Conservation (phyloP, 2,329 filamentous ascomycete genomes). For the Fusarium solani-melongenae region DNA sequence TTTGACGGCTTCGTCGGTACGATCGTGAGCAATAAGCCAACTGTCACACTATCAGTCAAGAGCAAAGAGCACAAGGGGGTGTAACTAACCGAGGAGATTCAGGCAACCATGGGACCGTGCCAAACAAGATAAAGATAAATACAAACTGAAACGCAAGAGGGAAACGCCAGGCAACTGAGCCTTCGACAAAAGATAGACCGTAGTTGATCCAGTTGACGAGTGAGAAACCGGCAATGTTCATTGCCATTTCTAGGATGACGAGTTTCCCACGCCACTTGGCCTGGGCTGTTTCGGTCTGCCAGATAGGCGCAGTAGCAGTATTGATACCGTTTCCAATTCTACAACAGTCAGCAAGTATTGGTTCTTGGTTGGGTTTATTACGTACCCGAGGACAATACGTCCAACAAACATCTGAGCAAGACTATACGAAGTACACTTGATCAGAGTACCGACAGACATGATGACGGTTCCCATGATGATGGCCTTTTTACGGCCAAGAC, state of each 20-base stretch:
- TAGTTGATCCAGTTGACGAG: slow-evolving; percentile 53
- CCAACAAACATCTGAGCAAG: slow-evolving; percentile 26
- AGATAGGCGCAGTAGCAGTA: slow-evolving; percentile 23
- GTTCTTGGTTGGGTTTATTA: accelerated
- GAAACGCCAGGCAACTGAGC: slow-evolving; percentile 54
- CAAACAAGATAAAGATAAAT: slow-evolving; percentile 50
- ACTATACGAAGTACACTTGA: slow-evolving; percentile 25
- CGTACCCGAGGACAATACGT: slow-evolving; percentile 19
- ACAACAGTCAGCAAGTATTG: too few species aligned
- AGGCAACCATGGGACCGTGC: slow-evolving; percentile 43
- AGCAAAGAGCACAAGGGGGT: background rate
- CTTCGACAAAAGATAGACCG: slow-evolving; percentile 48
- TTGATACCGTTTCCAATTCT: slow-evolving; percentile 46
- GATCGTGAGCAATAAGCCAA: slow-evolving; percentile 24
- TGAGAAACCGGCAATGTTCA: slow-evolving; percentile 27
- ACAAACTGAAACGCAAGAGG: slow-evolving; percentile 58
- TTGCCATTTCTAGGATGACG: slow-evolving; percentile 17
- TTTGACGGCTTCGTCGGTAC: slow-evolving; percentile 6
- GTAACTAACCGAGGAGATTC: slow-evolving; percentile 21
- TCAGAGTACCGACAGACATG: slow-evolving; percentile 24
- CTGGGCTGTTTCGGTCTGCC: slow-evolving; percentile 23
- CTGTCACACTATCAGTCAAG: background rate
- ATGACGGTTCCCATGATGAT: slow-evolving; percentile 17
- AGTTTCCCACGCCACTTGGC: slow-evolving; percentile 18
- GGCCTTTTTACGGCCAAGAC: slow-evolving; percentile 18